Base-by-base conservation (phyloP, 1,139 yeast genomes). In the Debaryomyces sp. region DNA sequence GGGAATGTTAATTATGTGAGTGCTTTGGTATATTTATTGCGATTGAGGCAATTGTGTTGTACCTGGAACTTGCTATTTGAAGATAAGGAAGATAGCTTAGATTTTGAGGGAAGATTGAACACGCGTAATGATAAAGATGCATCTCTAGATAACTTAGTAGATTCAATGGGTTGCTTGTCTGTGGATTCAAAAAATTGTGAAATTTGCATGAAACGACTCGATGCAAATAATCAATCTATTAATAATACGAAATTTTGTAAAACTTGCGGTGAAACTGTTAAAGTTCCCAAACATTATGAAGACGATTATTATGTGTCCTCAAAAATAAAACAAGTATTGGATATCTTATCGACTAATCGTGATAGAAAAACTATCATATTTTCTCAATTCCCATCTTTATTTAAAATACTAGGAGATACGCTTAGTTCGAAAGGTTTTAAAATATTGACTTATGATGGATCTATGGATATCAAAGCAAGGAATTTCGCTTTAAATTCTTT, bases 301-400 rank as follows among this genome's bases (percentile, higher is more conserved):
- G 41, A 29, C 32, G 23, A 24, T 13, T 32, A 22, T 12, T 29
- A 30, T 6, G 13, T 41, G 12, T 41, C 36, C 45, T 54, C 77
- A 22, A 78, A 78, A 54, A 61, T 73, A 9, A 54, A 56, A 41
- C 58, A 66, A 37, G 52, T 75, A 2, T 42, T 74, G 22, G 57
- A 62, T 41, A 64, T 78, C 7, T 55, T 78, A 29, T 49, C 58
- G 22, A 49, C 57, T 15, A 72, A 72, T 7, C 63, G 60, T 3
- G 54, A 49, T 4, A 68, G 84, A 39, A 81, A 82, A 57, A 80
- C 85, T 4, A 81, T 82, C 47, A 73, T 82, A 5, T 82, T 82
- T 56, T 79, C 85, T 24, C 83, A 80, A 54, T 82, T 81, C 54
- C 76, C 82, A 1, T 59, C 74, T 8, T 67, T 80, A 71, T 65